These are phyloP conservation scores for Wickerhamiella pararugosa DNA, from an alignment of 1,139 yeast genomes.

Conservation along the genomic window DNA sequence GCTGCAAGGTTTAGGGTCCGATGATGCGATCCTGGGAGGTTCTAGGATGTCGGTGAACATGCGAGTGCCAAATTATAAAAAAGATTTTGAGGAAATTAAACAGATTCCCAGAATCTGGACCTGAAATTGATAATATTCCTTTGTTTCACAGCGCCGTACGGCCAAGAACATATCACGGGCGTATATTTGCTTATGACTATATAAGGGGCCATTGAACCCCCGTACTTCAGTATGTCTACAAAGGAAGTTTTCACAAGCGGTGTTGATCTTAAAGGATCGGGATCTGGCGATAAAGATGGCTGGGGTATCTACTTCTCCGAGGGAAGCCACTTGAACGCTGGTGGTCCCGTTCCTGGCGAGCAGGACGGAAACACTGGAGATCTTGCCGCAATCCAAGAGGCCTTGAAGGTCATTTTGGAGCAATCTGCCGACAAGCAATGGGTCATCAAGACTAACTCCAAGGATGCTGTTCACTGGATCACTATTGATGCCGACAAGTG, in stretches of 20 bases:
- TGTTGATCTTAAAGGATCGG: constrained; percentile 28
- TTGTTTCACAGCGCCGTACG: no score
- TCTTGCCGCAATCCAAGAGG: constrained; percentile 46
- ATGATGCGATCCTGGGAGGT: no score
- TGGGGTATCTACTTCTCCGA: constrained; percentile 59
- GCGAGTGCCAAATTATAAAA: no score
- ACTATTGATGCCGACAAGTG: constrained; percentile 39
- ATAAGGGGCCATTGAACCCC: no score
- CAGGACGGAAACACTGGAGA: constrained; percentile 81
- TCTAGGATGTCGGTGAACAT: no score
- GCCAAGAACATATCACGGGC: no score
- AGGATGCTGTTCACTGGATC: constrained; percentile 36
- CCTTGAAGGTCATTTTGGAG: constrained; percentile 25
- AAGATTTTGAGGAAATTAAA: no score
- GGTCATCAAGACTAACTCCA: constrained; percentile 40
- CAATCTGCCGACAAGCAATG: constrained; percentile 13
- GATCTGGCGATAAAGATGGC: constrained; percentile 37
- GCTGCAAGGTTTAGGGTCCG: no score
- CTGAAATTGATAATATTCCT: no score
- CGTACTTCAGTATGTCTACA: no score
- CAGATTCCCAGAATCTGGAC: no score
- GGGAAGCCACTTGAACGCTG: constrained; percentile 37
- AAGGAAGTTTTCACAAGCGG: constrained; percentile 25
- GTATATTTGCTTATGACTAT: no score
- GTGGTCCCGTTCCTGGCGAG: constrained; percentile 33